phyloP scores from a whole-genome alignment of 257 asterid species.

The Solanum tacnaense region DNA sequence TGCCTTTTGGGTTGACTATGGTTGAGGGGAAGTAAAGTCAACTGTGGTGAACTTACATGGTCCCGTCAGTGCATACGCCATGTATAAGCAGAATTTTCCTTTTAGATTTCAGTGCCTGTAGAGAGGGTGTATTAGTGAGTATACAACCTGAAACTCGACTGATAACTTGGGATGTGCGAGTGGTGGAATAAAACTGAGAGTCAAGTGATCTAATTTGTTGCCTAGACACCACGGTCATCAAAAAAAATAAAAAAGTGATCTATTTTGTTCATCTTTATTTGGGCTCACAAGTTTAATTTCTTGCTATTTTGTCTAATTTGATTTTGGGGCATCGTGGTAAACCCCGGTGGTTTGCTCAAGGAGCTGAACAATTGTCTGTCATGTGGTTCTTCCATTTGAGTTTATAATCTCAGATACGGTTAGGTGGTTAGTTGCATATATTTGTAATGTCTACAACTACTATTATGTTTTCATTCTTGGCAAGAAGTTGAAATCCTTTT shows the following conservation, averaged over 20 bases:
- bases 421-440: neutral
- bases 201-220: neutral
- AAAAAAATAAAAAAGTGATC: neutral
- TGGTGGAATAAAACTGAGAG: neutral
- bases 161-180: neutral
- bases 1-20: neutral
- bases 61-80: neutral
- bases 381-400: neutral
- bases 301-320: neutral
- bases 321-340: neutral
- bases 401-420: neutral
- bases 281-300: neutral
- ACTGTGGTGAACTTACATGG: neutral
- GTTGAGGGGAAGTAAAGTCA: neutral
- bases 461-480: neutral
- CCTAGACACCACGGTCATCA: neutral
- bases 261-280: neutral
- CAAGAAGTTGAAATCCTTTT: neutral
- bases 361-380: neutral
- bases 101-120: neutral
- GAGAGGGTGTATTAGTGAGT: neutral
- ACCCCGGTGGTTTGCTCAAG: neutral
- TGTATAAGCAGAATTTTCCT: neutral
- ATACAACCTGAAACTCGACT: neutral
- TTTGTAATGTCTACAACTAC: neutral